Percentiles rank a stretch among this genome's conserved stretches.
These are phyloP conservation scores for Pleurotus sapidus DNA, from an alignment of 768 basidiomycete species.

Conservation along the genomic window DNA sequence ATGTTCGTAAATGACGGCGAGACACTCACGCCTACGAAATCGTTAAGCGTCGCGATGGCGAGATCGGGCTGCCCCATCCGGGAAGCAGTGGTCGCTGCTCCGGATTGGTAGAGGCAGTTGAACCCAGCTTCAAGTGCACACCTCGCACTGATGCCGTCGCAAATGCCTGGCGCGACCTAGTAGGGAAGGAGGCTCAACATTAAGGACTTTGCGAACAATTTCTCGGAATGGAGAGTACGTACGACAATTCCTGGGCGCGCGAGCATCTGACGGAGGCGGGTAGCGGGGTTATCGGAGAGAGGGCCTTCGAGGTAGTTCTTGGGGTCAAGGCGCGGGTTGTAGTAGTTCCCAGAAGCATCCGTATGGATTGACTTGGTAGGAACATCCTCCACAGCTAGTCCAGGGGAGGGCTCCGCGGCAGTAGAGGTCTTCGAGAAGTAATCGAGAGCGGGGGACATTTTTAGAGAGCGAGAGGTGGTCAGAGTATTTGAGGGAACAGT, in stretches of 20 bases:
- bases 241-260: constrained; percentile 76
- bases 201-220: neutral
- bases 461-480: too few relatives aligned
- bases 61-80: constrained; percentile 73
- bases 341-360: constrained; percentile 33
- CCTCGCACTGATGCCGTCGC: constrained; percentile 77
- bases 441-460: constrained; percentile 1
- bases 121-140: constrained; percentile 82
- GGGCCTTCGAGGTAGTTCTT: constrained; percentile 68
- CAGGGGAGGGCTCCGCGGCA: neutral
- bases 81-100: constrained; percentile 79
- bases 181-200: neutral
- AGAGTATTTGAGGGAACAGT: too few relatives aligned
- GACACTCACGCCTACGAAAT: constrained; percentile 55
- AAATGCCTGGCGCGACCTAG: constrained; percentile 73
- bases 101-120: constrained; percentile 75
- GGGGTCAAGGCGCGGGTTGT: constrained; percentile 68
- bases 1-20: neutral
- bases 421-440: constrained; percentile 3
- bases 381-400: neutral
- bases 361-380: constrained; percentile 1
- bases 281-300: constrained; percentile 64
- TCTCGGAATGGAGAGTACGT: constrained; percentile 19
- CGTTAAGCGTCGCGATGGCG: constrained; percentile 74
- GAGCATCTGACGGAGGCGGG: constrained; percentile 67